Conservation (phyloP, 306 rosid genomes). For the Ormosia semicastrata region DNA sequence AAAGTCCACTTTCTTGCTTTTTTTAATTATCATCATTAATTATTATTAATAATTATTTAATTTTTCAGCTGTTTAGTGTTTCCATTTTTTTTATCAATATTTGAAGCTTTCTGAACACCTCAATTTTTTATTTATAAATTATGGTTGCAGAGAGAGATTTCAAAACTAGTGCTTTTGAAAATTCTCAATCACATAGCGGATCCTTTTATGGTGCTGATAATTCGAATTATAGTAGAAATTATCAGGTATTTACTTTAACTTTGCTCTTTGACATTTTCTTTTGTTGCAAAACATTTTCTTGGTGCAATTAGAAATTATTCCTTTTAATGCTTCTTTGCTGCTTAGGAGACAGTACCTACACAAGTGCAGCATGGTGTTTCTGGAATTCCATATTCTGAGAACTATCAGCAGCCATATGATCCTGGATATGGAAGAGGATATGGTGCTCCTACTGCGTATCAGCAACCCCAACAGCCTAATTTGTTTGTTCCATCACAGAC, state of each 20-base stretch:
- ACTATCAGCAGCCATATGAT: slow-evolving; percentile 49
- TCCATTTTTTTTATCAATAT: not conserved
- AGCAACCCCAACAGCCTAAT: slow-evolving; percentile 53
- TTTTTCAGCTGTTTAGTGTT: not conserved
- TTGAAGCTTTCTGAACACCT: not conserved
- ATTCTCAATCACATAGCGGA: slow-evolving; percentile 49
- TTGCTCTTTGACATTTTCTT: not conserved
- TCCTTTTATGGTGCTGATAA: slow-evolving; percentile 49
- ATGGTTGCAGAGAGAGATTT: slow-evolving; percentile 52
- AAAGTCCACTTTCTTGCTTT: not conserved
- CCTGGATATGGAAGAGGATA: slow-evolving; percentile 58
- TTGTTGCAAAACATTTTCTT: slow-evolving; percentile 1
- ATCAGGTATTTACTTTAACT: slow-evolving; percentile 56
- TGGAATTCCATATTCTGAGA: slow-evolving; percentile 54
- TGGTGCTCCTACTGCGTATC: slow-evolving; percentile 45
- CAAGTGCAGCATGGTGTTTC: slow-evolving; percentile 56
- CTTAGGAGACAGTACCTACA: slow-evolving; percentile 52
- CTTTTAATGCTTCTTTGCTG: not conserved
- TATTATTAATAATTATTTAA: not conserved
- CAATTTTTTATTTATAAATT: not conserved
- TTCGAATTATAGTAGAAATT: slow-evolving; percentile 40
- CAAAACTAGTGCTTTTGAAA: slow-evolving; percentile 43
- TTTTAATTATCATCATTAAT: not conserved
- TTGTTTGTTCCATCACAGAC: slow-evolving; percentile 72
- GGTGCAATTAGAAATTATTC: slow-evolving; percentile 13